Percentiles rank a stretch among this genome's conserved stretches.
Conservation (phyloP, 768 basidiomycete genomes). For the Steccherinum ochraceum region DNA sequence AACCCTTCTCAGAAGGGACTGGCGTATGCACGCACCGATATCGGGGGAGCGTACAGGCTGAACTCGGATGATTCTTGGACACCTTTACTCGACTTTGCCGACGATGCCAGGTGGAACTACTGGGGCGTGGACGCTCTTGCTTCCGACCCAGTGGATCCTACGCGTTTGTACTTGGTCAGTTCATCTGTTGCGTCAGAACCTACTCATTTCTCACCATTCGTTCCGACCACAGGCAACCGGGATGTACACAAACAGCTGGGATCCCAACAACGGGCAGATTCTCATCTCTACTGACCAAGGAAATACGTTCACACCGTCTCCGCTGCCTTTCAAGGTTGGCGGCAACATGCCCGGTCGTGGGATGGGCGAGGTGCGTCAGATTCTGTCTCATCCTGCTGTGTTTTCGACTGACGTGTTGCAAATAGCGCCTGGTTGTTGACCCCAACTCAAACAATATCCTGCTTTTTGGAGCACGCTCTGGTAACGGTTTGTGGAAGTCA, state of each 20-base stretch:
- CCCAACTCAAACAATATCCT: conserved; percentile 57
- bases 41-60: conserved; percentile 59
- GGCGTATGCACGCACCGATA: conserved; percentile 62
- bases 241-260: conserved; percentile 58
- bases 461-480: conserved; percentile 58
- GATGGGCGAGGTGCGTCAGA: conserved; percentile 46
- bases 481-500: conserved; percentile 63
- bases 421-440: conserved; percentile 53
- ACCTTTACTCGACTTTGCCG: conserved; percentile 50
- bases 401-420: neutral
- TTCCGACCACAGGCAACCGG: conserved; percentile 40
- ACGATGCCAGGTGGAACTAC: conserved; percentile 43
- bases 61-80: conserved; percentile 59
- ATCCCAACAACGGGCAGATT: conserved; percentile 58
- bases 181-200: neutral
- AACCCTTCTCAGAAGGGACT: conserved; percentile 55
- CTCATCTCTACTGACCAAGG: conserved; percentile 55
- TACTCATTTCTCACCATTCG: neutral
- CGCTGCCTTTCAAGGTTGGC: conserved; percentile 59
- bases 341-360: conserved; percentile 69
- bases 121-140: conserved; percentile 43
- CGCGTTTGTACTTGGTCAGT: conserved; percentile 45
- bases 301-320: conserved; percentile 43
- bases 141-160: conserved; percentile 52
- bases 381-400: neutral